phyloP scores from a whole-genome alignment of 1,284 basidiomycete species.

The Leccinum subrobustum region DNA sequence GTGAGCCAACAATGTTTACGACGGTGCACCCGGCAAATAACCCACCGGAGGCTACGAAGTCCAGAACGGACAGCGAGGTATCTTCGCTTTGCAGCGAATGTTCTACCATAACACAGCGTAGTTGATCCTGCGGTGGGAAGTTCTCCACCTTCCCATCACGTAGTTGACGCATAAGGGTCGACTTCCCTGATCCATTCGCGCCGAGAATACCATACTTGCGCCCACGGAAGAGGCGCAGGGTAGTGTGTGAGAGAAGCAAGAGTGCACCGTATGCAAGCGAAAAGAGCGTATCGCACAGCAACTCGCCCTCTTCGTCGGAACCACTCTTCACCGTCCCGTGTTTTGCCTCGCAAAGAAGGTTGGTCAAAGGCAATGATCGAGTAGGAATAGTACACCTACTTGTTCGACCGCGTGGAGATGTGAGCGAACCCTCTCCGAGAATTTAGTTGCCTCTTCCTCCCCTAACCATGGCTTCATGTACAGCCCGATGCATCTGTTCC shows the following conservation, averaged over 20 bases:
- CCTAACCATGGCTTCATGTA: conserved; percentile 74
- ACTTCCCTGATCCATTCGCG: conserved; percentile 95
- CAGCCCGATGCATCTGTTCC: conserved; percentile 73
- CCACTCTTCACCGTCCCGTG: conserved; percentile 40
- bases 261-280: conserved; percentile 97
- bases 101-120: conserved; percentile 94
- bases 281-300: conserved; percentile 92
- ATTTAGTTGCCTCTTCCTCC: conserved; percentile 44
- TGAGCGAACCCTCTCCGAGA: conserved; percentile 64
- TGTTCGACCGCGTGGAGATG: conserved; percentile 80
- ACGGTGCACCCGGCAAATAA: conserved; percentile 11
- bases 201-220: conserved; percentile 95
- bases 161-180: conserved; percentile 94
- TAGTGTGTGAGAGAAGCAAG: conserved; percentile 93
- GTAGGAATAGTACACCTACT: conserved; percentile 34
- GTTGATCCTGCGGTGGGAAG: conserved; percentile 86
- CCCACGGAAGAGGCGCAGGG: conserved; percentile 87
- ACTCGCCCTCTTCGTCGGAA: conserved; percentile 75
- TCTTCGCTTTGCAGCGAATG: conserved; percentile 95
- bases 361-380: conserved; percentile 7
- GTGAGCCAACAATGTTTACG: conserved; percentile 5
- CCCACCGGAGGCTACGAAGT: conserved; percentile 85
- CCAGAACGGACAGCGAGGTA: conserved; percentile 74
- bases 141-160: conserved; percentile 95
- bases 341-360: conserved; percentile 47